phyloP scores from a whole-genome alignment of 2,329 filamentous ascomycete species.

The Colletotrichum liaoningense region DNA sequence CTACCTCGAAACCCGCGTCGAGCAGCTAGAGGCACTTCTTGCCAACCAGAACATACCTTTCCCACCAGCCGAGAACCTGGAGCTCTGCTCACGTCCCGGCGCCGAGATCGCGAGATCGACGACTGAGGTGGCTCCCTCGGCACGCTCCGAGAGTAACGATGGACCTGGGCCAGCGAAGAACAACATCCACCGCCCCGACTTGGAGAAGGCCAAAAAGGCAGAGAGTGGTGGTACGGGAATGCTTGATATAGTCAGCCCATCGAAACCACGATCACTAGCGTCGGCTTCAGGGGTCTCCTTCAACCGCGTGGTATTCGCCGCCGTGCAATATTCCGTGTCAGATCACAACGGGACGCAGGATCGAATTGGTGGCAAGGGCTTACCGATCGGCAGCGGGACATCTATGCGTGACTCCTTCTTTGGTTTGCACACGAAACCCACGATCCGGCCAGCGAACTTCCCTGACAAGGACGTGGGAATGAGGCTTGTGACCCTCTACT shows the following conservation, averaged over 20 bases:
- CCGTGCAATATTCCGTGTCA: constrained; percentile 79
- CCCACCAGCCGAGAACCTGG: constrained; percentile 77
- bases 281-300: constrained; percentile 94
- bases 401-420: constrained; percentile 98
- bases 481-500: constrained; percentile 84
- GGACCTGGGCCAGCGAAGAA: constrained; percentile 52
- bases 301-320: constrained; percentile 92
- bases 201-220: constrained; percentile 47
- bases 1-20: constrained; percentile 89
- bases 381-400: constrained; percentile 66
- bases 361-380: constrained; percentile 55
- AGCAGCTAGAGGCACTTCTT: constrained; percentile 84
- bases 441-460: constrained; percentile 86
- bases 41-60: constrained; percentile 76
- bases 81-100: constrained; percentile 66
- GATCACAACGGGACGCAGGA: constrained; percentile 69
- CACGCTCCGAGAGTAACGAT: constrained; percentile 47
- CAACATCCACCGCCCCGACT: constrained; percentile 40
- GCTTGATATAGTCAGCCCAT: constrained; percentile 81
- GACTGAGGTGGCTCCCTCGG: constrained; percentile 47
- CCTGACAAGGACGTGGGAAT: constrained; percentile 80
- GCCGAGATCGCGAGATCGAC: constrained; percentile 48
- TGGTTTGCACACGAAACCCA: constrained; percentile 91
- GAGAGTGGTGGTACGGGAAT: constrained; percentile 57
- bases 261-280: constrained; percentile 84